A percentile compares a stretch with the other conserved stretches of the same genome.
Evolutionary conservation across 768 basidiomycete genomes (phyloP).

Genomic region (Dictyophora rubrovolvata): DNA sequence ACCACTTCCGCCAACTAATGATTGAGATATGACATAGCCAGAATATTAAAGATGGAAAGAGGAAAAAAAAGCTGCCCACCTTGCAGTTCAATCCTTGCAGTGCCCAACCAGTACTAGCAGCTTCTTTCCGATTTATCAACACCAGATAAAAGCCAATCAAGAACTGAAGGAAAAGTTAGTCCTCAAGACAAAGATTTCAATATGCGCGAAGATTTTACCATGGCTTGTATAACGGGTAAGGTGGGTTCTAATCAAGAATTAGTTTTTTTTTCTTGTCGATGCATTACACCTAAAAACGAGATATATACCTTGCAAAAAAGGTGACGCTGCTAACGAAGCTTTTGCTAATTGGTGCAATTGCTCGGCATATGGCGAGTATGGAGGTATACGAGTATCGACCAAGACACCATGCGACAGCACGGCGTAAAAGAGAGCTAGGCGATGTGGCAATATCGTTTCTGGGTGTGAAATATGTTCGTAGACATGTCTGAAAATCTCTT

Average conservation of each 20-base stretch:
- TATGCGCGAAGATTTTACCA: neutral
- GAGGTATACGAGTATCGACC: conserved; percentile 43
- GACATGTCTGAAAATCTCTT: conserved; percentile 48
- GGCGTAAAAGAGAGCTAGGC: conserved; percentile 55
- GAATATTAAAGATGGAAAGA: neutral
- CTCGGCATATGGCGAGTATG: conserved; percentile 27
- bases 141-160: neutral
- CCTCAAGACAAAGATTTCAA: neutral
- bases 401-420: conserved; percentile 56
- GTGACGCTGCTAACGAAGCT: conserved; percentile 6
- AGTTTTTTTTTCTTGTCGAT: neutral
- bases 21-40: neutral
- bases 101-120: conserved; percentile 4
- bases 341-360: conserved; percentile 5
- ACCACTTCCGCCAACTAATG: neutral
- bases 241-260: neutral
- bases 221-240: conserved; percentile 5
- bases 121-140: conserved; percentile 1
- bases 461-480: conserved; percentile 26
- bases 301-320: conserved; percentile 3
- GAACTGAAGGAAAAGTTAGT: neutral
- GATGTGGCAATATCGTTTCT: conserved; percentile 34
- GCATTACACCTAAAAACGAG: no score
- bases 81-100: conserved; percentile 7
- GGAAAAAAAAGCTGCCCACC: neutral